These are phyloP conservation scores for Rhazya stricta DNA, from an alignment of 257 asterid species.

Conservation along the genomic window DNA sequence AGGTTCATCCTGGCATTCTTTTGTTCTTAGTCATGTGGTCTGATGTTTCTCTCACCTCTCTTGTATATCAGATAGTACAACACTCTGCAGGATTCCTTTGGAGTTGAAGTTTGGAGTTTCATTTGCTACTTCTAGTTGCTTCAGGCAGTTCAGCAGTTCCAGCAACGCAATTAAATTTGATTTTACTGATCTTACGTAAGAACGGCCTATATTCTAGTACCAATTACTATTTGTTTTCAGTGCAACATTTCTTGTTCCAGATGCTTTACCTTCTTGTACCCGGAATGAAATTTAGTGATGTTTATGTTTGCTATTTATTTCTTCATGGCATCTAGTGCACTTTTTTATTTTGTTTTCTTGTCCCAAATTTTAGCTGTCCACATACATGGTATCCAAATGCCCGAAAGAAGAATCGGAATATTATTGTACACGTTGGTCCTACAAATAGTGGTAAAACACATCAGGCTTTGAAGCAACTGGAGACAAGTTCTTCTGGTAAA, in stretches of 20 bases:
- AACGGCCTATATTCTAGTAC: not conserved
- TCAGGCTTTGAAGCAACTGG: conserved; percentile 74
- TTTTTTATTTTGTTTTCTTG: not conserved
- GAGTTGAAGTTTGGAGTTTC: conserved; percentile 34
- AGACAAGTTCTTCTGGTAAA: conserved; percentile 71
- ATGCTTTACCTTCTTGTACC: conserved; percentile 7
- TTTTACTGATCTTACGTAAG: conserved; percentile 92
- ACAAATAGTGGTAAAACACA: conserved; percentile 97
- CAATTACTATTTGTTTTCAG: not conserved
- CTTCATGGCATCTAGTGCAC: not conserved
- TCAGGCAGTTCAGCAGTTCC: conserved; percentile 49
- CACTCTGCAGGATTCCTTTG: conserved; percentile 27
- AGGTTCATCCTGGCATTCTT: not conserved
- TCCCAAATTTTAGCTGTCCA: conserved; percentile 51
- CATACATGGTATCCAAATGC: conserved; percentile 93
- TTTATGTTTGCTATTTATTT: conserved; percentile 1
- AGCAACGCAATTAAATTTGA: conserved; percentile 40
- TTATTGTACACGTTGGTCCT: conserved; percentile 88
- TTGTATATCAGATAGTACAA: conserved; percentile 41
- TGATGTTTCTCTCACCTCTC: conserved; percentile 9
- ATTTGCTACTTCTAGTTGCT: conserved; percentile 24
- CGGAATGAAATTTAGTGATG: conserved; percentile 8
- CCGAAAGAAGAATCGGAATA: conserved; percentile 62
- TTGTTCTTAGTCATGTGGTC: not conserved
- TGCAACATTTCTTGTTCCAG: not conserved